Evolutionary conservation across 2,329 filamentous ascomycete species (phyloP), one percentile per base, ranked within the genome.

Genomic region (Curvularia hawaiiensis): DNA sequence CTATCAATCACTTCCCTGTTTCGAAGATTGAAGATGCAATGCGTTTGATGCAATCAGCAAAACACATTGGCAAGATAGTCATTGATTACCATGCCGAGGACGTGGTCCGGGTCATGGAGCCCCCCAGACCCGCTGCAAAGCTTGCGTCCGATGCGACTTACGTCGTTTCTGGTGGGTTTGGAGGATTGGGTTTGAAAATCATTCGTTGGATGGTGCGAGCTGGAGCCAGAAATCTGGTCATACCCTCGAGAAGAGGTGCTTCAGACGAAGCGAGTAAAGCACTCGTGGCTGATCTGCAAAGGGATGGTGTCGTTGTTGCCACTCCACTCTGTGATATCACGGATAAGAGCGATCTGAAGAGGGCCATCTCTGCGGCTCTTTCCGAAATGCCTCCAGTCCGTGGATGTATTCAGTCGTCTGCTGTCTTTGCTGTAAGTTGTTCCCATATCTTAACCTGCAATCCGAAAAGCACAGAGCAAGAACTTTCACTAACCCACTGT

Each of bases 351-450:
- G 39, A 8, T 8, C 14, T 41, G 18, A 20, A 41, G 18, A 41
- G 24, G 18, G 39, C 39, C 20, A 10, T 41, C 39, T 41, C 39
- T 41, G 18, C 18, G 20, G 47, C 8, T 53, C 58, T 10, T 28
- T 62, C 2, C 12, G 35, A 8, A 18, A 44, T 2, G 39, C 59
- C 14, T 24, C 44, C 3, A 49, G 16, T 53, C 53, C 11, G 46
- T 64, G 45, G 39, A 11, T 62, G 64, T 8, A 50, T 68, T 5
- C 40, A 44, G 40, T 26, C 40, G n/a, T 44, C 22, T 44, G 40
- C 40, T 26, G 40, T 44, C 11, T 44, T 44, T 28, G 40, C 40
- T 28, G 40, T 44, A 28, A 44, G 40, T 44, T 43, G 14, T 20
- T 24, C 16, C 9, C 16, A 1, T 26, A 14, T 3, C 14, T 10